Base-by-base conservation (phyloP, 257 asterid genomes). In the Petunia secreta region DNA sequence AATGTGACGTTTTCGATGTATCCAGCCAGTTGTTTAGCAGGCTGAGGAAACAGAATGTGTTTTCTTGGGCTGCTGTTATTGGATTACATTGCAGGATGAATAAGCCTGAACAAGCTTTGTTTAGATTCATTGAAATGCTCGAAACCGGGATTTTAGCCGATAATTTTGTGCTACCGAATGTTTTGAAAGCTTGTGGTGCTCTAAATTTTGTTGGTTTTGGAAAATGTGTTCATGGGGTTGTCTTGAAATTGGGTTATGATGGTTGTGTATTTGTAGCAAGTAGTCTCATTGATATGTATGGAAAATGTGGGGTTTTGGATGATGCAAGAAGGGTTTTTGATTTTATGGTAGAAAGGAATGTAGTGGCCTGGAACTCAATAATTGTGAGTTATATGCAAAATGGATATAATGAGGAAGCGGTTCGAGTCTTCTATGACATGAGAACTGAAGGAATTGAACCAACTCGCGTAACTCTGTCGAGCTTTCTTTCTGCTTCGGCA, bases 201-300 rank as follows among this genome's bases (percentile, higher is more conserved):
- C 15, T 67, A 6, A 80, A 75, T 15, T 57, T 63, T 52, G 60
- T 82, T 82, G 84, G 16, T 14, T 71, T 82, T 59, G 86, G 86
- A 3, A 80, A 77, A 80, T 69, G 82, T 79, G 79, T 85, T 54
- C 88, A 85, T 77, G 84, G 88, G 44, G 81, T 80, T 54, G 84
- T 80, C 60, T 38, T 58, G 48, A 85, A 82, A 63, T 69, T 80
- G 8, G 75, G 82, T 8, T 75, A 54, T 82, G 75, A 77, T 50
- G 78, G 41, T n/a, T 82, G 86, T 80, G 79, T 80, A 43, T 85
- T 80, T 80, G 78, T 85, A 68, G 82, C 78, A 13, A 85, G 86
- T 57, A 85, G 88, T 66, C 82, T 82, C 9, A 82, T 82, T 76
- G 84, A 82, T 60, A 85, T 85, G 88, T 85, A 85, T 79, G 87